Evolutionary conservation across 108 stramenopile genomes (phyloP), one percentile per base, ranked within the genome.

Genomic region (Thalassiosira profunda): DNA sequence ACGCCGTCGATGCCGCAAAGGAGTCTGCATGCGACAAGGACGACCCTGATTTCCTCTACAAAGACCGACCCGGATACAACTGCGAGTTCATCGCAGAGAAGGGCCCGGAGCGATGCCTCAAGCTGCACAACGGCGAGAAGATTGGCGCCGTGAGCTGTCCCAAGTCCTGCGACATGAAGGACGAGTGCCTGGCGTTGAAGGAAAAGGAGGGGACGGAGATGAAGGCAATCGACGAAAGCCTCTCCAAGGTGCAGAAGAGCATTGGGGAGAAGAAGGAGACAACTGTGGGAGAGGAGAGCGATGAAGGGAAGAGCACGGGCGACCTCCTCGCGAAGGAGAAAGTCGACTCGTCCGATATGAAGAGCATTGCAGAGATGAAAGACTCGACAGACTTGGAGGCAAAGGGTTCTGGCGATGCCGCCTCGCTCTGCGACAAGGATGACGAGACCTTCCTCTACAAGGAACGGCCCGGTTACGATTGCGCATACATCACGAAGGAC

Each of bases 141-240:
- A 38, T 76, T n/a, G 75, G 75, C 15, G 30, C 63, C 2, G 24
- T 53, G 1, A 56, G 38, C 34, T 76, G 75, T 41, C 75, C 75
- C 1, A 54, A 43, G 7, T 36, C 60, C n/a, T 76, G 75, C 36
- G 14, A 26, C 11, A 76, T 76, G 75, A 35, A 63, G 7, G 43
- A 76, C 2, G 66, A 67, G 23, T 76, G 75, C 18, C 28, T 29
- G 36, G 40, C 60, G 3, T 26, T 30, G 1, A 20, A 42, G 5
- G 35, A 49, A 2, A 20, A 49, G 11, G n/a, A 42, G 12, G 38
- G 20, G 17, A 3, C 15, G 18, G 42, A 30, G 14, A 20, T 30
- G 21, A 42, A 24, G 2, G 40, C 29, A 25, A 23, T 46, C 0
- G 34, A 35, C 25, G 44, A 10, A 20, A 25, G 1, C 28, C 5